phyloP scores from a whole-genome alignment of 1,139 yeast species.

The Pichia sp. region DNA sequence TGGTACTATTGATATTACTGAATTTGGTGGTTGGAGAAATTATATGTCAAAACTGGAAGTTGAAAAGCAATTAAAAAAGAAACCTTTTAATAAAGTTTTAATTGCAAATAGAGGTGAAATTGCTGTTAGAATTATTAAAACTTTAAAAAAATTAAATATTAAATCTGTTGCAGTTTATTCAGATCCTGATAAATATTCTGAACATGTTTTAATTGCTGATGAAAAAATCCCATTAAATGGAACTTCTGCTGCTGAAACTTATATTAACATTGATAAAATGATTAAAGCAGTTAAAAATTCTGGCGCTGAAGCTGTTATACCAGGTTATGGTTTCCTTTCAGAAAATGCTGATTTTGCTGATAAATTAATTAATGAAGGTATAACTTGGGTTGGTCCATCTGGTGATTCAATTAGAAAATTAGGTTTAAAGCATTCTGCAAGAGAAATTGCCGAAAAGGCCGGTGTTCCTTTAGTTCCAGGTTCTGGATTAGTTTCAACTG shows the following conservation, averaged over 20 bases:
- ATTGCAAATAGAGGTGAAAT: slow-evolving; percentile 98
- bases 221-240: slow-evolving; percentile 76
- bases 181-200: slow-evolving; percentile 82
- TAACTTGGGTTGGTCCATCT: slow-evolving; percentile 90
- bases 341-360: slow-evolving; percentile 97
- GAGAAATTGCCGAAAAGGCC: slow-evolving; percentile 84
- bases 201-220: slow-evolving; percentile 81
- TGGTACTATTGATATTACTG: slow-evolving; percentile 74
- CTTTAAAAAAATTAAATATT: slow-evolving; percentile 74
- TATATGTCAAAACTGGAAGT: slow-evolving; percentile 41
- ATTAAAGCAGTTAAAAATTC: slow-evolving; percentile 76
- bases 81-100: slow-evolving; percentile 76
- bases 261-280: slow-evolving; percentile 77
- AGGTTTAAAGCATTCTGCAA: slow-evolving; percentile 93
- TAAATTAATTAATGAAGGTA: slow-evolving; percentile 72
- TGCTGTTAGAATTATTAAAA: slow-evolving; percentile 87
- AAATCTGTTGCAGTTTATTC: slow-evolving; percentile 84
- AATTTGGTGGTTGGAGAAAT: slow-evolving; percentile 81
- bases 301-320: slow-evolving; percentile 87
- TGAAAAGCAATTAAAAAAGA: slow-evolving; percentile 29
- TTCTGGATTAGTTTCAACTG: slow-evolving; percentile 65
- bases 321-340: slow-evolving; percentile 94
- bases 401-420: slow-evolving; percentile 87
- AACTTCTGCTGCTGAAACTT: slow-evolving; percentile 81
- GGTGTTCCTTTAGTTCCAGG: slow-evolving; percentile 96